Base-by-base conservation (phyloP, 768 basidiomycete genomes). In the Mycena polygramma region DNA sequence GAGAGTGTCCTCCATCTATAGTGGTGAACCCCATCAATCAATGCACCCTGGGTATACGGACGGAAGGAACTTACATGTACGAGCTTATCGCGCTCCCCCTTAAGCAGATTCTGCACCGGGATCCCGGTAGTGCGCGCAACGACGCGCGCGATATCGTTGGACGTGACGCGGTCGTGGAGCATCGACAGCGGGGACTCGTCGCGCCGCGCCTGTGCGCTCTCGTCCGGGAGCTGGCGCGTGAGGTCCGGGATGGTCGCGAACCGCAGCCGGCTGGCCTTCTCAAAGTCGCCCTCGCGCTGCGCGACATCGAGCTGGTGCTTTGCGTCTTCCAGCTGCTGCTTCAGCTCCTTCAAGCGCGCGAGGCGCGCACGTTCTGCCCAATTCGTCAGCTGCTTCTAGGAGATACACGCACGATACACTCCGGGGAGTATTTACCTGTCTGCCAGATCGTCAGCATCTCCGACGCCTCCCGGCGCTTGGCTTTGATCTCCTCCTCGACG, bases 121-220 rank as follows among this genome's bases (percentile, higher is more conserved):
- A 97, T 96, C 8, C 96, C 96, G 0, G 96, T 98, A 0, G 93
- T 87, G 76, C 92, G 93, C 9, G 94, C 94, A 5, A 97, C 92
- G 24, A 97, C 96, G 3, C 93, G 85, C 2, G 96, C 90, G 57
- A 97, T 96, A 78, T 97, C 95, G 74, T 90, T 91, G n/a, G 91
- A 91, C 9, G 93, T 96, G 10, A 98, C 94, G 48, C 94, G 85
- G 70, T 96, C 95, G 73, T 95, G 91, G 41, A 97, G 83, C 88
- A 94, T 92, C 15, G 86, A 79, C 45, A 91, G 79, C 41, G 89
- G 87, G 19, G 83, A 82, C 24, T 86, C 78, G 39, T 86, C 76
- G 39, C 80, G 79, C 35, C 79, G 75, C 11, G 69, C 68, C 9
- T 74, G 77, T 39, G 79, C 70, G 20, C 66, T 79, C n/a, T 81